Evolutionary conservation across 495 filamentous ascomycete genomes (phyloP).

Genomic region (Trichoderma gamsii): DNA sequence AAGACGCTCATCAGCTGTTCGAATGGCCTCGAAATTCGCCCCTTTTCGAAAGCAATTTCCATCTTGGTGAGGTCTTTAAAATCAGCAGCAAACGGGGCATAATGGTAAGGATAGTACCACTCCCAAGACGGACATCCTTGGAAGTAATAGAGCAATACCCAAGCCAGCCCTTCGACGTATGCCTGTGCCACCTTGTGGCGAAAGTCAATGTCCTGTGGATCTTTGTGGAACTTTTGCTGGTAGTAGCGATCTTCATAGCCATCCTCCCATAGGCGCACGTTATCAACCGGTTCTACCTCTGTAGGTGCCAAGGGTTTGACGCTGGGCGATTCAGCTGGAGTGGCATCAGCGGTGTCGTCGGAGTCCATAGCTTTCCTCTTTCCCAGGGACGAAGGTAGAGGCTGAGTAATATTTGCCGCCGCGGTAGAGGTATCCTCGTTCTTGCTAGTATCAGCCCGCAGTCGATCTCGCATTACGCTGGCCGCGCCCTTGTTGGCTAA

Average conservation of each 20-base stretch:
- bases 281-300: slow-evolving; percentile 65
- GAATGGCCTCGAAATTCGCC: slow-evolving; percentile 81
- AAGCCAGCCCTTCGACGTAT: slow-evolving; percentile 95
- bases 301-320: slow-evolving; percentile 26
- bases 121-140: slow-evolving; percentile 97
- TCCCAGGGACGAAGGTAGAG: slow-evolving; percentile 39
- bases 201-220: slow-evolving; percentile 74
- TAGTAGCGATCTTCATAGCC: slow-evolving; percentile 96
- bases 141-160: slow-evolving; percentile 97
- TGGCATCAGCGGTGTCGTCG: slow-evolving; percentile 48
- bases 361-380: slow-evolving; percentile 55
- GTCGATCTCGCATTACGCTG: slow-evolving; percentile 75
- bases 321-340: slow-evolving; percentile 24
- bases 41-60: slow-evolving; percentile 76
- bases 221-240: slow-evolving; percentile 91
- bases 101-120: slow-evolving; percentile 98
- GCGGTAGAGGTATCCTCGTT: neutral
- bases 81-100: slow-evolving; percentile 94
- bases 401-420: slow-evolving; percentile 20
- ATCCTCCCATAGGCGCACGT: slow-evolving; percentile 86
- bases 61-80: slow-evolving; percentile 80
- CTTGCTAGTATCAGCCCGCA: slow-evolving; percentile 48
- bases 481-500: slow-evolving; percentile 92
- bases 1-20: slow-evolving; percentile 99
- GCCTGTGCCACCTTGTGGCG: slow-evolving; percentile 84